Conservation (phyloP, 2,329 filamentous ascomycete genomes). For the Gnomoniopsis sp. region DNA sequence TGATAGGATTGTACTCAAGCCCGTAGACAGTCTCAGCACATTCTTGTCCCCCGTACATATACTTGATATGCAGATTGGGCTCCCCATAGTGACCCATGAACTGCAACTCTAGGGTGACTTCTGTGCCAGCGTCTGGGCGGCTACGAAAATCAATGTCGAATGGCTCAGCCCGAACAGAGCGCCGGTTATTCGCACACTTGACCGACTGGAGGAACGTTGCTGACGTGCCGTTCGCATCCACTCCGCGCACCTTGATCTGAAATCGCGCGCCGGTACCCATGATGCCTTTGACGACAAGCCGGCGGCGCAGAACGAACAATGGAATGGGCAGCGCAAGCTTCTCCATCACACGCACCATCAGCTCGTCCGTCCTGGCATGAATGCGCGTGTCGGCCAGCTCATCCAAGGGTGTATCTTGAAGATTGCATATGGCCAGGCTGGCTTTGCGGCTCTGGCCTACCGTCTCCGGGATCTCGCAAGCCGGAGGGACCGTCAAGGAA, state of each 20-base stretch:
- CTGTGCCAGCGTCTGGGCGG: conserved; percentile 20
- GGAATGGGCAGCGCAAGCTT: conserved; percentile 35
- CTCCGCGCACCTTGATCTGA: conserved; percentile 29
- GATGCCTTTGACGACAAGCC: conserved; percentile 28
- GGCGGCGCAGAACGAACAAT: conserved; percentile 33
- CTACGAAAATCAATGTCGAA: conserved; percentile 34
- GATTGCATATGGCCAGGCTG: conserved; percentile 41
- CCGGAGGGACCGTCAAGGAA: conserved; percentile 40
- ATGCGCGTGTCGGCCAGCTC: conserved; percentile 29
- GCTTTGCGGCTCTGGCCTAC: conserved; percentile 28
- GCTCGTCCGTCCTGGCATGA: conserved; percentile 32
- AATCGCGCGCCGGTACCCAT: conserved; percentile 20
- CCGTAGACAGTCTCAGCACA: not conserved
- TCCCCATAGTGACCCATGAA: conserved; percentile 47
- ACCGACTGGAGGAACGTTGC: conserved; percentile 37
- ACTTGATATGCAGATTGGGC: conserved; percentile 32
- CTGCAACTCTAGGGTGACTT: conserved; percentile 37
- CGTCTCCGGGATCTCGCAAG: conserved; percentile 36
- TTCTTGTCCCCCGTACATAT: conserved; percentile 17
- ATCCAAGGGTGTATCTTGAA: conserved; percentile 42
- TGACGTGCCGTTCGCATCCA: conserved; percentile 40
- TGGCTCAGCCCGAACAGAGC: conserved; percentile 32
- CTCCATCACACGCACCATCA: conserved; percentile 39
- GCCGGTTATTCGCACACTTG: conserved; percentile 34
- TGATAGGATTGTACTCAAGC: not conserved